Percentiles rank a stretch among this genome's conserved stretches.
phyloP scores from a whole-genome alignment of 495 filamentous ascomycete genomes.

The Aspergillus sparsus region DNA sequence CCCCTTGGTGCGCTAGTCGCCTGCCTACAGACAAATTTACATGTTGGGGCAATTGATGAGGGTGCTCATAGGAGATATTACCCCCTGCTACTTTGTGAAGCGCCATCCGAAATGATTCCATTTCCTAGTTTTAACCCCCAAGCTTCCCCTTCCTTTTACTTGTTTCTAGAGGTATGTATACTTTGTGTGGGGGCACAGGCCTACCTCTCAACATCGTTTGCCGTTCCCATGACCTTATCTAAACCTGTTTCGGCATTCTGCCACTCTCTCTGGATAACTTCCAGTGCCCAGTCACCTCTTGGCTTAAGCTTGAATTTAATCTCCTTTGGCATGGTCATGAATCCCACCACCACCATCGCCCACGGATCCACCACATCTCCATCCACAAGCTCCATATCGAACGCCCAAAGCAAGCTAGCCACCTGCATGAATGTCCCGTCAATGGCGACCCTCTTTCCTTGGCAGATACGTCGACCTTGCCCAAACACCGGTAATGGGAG shows the following conservation, averaged over 20 bases:
- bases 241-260: slow-evolving; percentile 19
- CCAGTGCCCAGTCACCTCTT: slow-evolving; percentile 26
- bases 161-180: too few species aligned
- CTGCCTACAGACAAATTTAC: too few species aligned
- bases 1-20: too few species aligned
- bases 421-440: slow-evolving; percentile 34
- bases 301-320: slow-evolving; percentile 26
- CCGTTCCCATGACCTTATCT: slow-evolving; percentile 17
- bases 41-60: too few species aligned
- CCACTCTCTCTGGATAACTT: slow-evolving; percentile 24
- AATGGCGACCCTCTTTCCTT: slow-evolving; percentile 32
- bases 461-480: slow-evolving; percentile 34
- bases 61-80: too few species aligned
- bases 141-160: too few species aligned
- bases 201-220: slow-evolving; percentile 15
- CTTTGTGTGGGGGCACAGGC: too few species aligned
- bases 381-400: slow-evolving; percentile 27
- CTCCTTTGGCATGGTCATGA: slow-evolving; percentile 32
- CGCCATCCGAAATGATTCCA: too few species aligned
- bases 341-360: slow-evolving; percentile 33
- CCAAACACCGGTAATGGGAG: slow-evolving; percentile 36
- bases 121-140: too few species aligned
- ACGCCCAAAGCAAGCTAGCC: slow-evolving; percentile 34
- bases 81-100: too few species aligned
- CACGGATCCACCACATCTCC: slow-evolving; percentile 32